A percentile compares a stretch with the other conserved stretches of the same genome.
Evolutionary conservation across 208 protist genomes (phyloP).

Genomic region (Borovskyia barvae): DNA sequence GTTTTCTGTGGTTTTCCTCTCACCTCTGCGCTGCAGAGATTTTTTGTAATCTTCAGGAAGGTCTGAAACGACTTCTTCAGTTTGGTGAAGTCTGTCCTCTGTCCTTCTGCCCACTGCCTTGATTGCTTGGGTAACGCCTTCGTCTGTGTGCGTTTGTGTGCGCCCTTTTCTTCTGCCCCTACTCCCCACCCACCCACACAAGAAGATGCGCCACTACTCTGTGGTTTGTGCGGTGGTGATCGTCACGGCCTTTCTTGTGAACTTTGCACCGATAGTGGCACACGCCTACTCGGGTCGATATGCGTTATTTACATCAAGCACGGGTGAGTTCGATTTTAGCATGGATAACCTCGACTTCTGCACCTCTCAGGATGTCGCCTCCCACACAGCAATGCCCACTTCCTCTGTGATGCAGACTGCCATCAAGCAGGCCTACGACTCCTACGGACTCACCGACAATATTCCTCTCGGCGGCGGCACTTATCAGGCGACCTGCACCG

Average conservation of each 20-base stretch:
- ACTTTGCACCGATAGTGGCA: conserved; percentile 10
- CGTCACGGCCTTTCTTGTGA: background rate
- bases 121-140: background rate
- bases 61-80: too few species aligned
- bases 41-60: too few species aligned
- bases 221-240: background rate
- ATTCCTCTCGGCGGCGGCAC: conserved; percentile 44
- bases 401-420: conserved; percentile 23
- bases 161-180: background rate
- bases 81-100: too few species aligned
- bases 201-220: conserved; percentile 1
- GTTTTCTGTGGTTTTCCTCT: too few species aligned
- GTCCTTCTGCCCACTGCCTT: too few species aligned
- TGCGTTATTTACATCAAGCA: background rate
- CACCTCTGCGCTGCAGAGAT: too few species aligned
- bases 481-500: conserved; percentile 31
- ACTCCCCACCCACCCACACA: background rate
- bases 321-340: conserved; percentile 5
- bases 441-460: conserved; percentile 9
- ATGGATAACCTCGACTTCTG: conserved; percentile 10
- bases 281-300: conserved; percentile 48
- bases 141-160: background rate
- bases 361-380: conserved; percentile 5
- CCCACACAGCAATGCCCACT: conserved; percentile 60
- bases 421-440: conserved; percentile 10